Base-by-base conservation (phyloP, 2,329 filamentous ascomycete genomes). In the Diplodia intermedia region DNA sequence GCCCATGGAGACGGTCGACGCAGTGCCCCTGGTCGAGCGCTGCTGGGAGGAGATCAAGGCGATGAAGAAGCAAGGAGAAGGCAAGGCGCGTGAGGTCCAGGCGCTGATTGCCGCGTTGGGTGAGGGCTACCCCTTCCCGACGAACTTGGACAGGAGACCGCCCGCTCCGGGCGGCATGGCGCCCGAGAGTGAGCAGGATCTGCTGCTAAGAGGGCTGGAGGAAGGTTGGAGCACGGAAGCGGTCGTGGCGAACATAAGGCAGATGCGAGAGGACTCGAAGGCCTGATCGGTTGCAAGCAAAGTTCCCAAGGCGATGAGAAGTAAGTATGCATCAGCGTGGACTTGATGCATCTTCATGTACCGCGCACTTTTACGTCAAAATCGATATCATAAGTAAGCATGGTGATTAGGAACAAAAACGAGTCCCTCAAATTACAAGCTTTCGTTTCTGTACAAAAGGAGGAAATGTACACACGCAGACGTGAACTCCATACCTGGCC, bases 71-170 rank as follows among this genome's bases (percentile, higher is more conserved):
- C 53, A 82, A 26, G 81, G 82, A 7, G 43, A 47, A 8, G n/a
- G 18, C 0, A 33, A 82, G 66, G 83, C 77, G 67, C 75, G 76
- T 0, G 78, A 81, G 69, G 76, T 86, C 3, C 77, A 79, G 69
- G 80, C 83, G 2, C 80, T 86, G 40, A 75, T 89, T 0, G 74
- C 78, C 4, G 84, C 85, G 14, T 76, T 89, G 5, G 85, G 79
- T 0, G 84, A 88, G 40, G 87, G 86, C 0, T 89, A 89, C 74
- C 84, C 86, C 1, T 89, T 89, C 69, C 87, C 87, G 0, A 89
- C 86, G 6, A 89, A 89, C 74, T 70, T 89, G 60, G 87, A 89
- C 72, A 81, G 77, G 2, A 81, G 86, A 57, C 83, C 86, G 1
- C 87, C 87, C 0, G 83, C 81, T 36, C 82, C 82, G 0, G 83